Evolutionary conservation across 331 rosid genomes (phyloP).

Genomic region (Stylosanthes scabra): DNA sequence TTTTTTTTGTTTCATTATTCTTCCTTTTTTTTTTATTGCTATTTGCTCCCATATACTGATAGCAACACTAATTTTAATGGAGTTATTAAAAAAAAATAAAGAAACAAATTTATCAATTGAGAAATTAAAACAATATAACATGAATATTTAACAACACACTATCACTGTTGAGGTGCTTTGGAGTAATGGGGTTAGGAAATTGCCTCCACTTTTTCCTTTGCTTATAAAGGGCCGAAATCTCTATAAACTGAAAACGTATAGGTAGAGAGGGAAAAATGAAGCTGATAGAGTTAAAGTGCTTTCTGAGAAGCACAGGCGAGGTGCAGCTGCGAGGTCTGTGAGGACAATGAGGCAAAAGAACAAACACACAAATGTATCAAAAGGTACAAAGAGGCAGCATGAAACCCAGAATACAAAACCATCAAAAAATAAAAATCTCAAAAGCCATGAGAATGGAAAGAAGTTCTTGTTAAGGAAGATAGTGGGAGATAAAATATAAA

Average conservation of each 20-base stretch:
- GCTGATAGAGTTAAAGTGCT: conserved; percentile 69
- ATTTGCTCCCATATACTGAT: no score
- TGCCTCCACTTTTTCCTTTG: conserved; percentile 66
- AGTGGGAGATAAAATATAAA: no score
- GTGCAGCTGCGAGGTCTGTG: conserved; percentile 73
- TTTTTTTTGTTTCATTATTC: no score
- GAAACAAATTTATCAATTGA: no score
- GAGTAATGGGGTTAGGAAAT: conserved; percentile 68
- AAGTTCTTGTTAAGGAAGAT: no score
- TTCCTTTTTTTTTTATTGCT: no score
- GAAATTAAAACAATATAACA: no score
- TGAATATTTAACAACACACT: no score
- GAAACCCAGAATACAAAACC: conserved; percentile 42
- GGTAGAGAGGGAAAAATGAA: conserved; percentile 80
- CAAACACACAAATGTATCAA: conserved; percentile 55
- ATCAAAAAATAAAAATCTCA: no score
- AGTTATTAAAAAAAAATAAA: no score
- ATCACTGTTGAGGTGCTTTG: conserved; percentile 93
- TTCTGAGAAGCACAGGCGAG: conserved; percentile 77
- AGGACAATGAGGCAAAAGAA: conserved; percentile 52
- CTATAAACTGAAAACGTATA: conserved; percentile 71
- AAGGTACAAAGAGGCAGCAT: conserved; percentile 45
- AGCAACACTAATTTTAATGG: no score
- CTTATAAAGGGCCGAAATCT: conserved; percentile 93
- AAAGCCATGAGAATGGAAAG: no score